Base-by-base conservation (phyloP, 352 stramenopile genomes). In the Globisporangium sylvaticum region DNA sequence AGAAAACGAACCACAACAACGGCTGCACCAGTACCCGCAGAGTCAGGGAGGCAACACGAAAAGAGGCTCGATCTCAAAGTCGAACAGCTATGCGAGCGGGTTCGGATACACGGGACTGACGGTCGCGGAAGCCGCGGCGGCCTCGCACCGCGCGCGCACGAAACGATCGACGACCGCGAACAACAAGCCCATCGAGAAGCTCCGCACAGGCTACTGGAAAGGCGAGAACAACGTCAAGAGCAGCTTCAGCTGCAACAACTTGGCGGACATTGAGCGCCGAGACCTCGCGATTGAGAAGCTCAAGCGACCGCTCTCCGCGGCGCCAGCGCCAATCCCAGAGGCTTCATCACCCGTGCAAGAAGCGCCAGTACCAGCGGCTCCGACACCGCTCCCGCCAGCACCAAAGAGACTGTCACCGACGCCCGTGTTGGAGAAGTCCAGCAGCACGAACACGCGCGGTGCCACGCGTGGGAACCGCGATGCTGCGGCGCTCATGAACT, bases 191-290 rank as follows among this genome's bases (percentile, higher is more conserved):
- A 37, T 78, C 55, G 69, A 78, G n/a, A 77, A 84, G 62, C 74
- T 84, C 39, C 83, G 82, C 22, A 78, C 79, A 5, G 84, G 82
- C 4, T 92, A 91, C 58, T 91, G 84, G 84, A 90, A 91, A 57
- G 78, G 76, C 37, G 62, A 73, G 24, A 88, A 78, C 62, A 91
- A 88, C 67, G 74, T 91, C 58, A 92, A 86, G 64, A 91, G 80
- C 72, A 92, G 84, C 72, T 90, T 90, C 48, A 92, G 84, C 62
- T 91, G 81, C 77, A 92, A 92, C 71, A 92, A 92, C 58, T 59
- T 92, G 22, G 64, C 81, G 3, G 84, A 92, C 48, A 79, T 91
- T 39, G 84, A 90, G 66, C 70, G 78, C 12, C 75, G 73, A 10
- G 81, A 81, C 31, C 59, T 84, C 8, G 29, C 75, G 55, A 67